Percentiles rank a stretch among this genome's conserved stretches.
These are phyloP conservation scores for Mrakia gelida DNA, from an alignment of 768 basidiomycete genomes.

Conservation along the genomic window DNA sequence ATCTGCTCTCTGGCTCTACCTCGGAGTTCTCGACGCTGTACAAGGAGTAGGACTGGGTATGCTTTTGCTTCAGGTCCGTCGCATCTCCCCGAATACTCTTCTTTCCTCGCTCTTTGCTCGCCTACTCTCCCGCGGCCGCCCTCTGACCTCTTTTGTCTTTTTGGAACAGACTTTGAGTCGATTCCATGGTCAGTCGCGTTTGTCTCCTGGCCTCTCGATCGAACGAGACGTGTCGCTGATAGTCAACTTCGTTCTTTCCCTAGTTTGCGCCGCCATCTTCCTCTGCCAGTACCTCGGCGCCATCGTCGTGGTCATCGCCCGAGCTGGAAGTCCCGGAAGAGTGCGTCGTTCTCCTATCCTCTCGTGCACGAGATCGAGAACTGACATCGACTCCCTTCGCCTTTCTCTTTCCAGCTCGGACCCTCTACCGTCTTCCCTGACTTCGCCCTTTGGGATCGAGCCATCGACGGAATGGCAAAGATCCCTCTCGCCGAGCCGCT, in stretches of 20 bases:
- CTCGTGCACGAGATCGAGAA: neutral
- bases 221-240: no score
- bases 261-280: constrained; percentile 82
- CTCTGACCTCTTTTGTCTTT: neutral
- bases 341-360: neutral
- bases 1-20: constrained; percentile 86
- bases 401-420: constrained; percentile 17
- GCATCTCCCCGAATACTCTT: neutral
- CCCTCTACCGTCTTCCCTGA: constrained; percentile 32
- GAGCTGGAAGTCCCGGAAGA: constrained; percentile 84
- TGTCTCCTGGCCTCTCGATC: no score
- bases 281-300: constrained; percentile 87
- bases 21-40: constrained; percentile 87
- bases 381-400: neutral
- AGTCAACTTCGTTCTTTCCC: neutral
- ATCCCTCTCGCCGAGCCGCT: constrained; percentile 23
- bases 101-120: neutral
- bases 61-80: constrained; percentile 48
- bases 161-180: constrained; percentile 22
- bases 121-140: no score
- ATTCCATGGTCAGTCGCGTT: constrained; percentile 22
- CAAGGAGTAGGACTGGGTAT: constrained; percentile 92
- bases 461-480: constrained; percentile 20
- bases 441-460: constrained; percentile 27
- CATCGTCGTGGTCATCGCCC: constrained; percentile 84